Base-by-base conservation (phyloP, 805 yeast genomes). In the Nakazawaea peltata region DNA sequence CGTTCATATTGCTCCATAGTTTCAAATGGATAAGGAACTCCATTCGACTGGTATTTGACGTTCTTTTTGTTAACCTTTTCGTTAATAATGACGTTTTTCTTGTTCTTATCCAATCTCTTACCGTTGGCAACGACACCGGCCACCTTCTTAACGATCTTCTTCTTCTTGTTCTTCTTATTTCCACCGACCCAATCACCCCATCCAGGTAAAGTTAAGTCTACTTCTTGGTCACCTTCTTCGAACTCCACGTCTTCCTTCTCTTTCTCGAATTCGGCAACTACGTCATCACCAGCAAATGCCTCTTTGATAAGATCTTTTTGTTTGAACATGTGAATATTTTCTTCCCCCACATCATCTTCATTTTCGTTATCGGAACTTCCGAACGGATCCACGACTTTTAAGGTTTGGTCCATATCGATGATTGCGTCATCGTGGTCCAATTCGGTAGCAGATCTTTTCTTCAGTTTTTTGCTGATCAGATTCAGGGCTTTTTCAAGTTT, bases 101-200 rank as follows among this genome's bases (percentile, higher is more conserved):
- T 61, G 44, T 75, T 68, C 53, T 77, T 79, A 56, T 92, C 97
- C 54, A 67, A 71, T 57, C 98, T 77, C 53, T 78, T 74, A 46
- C 81, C 77, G 41, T 70, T 67, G 23, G 70, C 68, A 26, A 74
- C 80, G 33, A 87, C 77, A 32, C 98, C 97, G 49, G 79, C 75
- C 19, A 84, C 64, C 44, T 75, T 83, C 47, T 81, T 75, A 24
- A 80, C 67, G 37, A 81, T 67, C 53, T 77, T 81, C 52, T 74
- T 71, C 53, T 73, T 76, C 51, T 70, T 69, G 41, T 54, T 62
- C 53, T 63, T 63, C 13, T 45, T 52, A 39, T 49, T 58, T 8
- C 71, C 74, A 26, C 96, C 96, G 9, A 90, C 82, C 98, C 98
- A 92, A 29, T 81, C 83, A 32, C 97, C 97, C 97, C 97, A 92